Percentiles rank a stretch among this genome's conserved stretches.
These are phyloP conservation scores for Heterobasidion annosum DNA, from an alignment of 1,284 basidiomycete genomes.

Conservation along the genomic window DNA sequence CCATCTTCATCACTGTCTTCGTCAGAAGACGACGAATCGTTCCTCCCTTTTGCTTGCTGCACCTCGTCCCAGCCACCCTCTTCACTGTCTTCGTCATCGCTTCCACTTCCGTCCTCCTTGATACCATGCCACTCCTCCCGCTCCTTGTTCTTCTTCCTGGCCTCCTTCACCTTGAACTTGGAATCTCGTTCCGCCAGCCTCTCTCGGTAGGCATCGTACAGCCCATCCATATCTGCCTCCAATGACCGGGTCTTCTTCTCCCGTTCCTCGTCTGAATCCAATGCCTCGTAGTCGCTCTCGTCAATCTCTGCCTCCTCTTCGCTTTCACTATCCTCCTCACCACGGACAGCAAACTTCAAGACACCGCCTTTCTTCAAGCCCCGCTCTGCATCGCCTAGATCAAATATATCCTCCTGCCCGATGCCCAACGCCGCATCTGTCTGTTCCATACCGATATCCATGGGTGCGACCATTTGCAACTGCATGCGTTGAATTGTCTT, in stretches of 20 bases:
- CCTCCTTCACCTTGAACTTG: slow-evolving; percentile 85
- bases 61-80: slow-evolving; percentile 76
- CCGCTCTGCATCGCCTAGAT: slow-evolving; percentile 61
- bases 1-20: slow-evolving; percentile 41
- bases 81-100: slow-evolving; percentile 23
- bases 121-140: slow-evolving; percentile 79
- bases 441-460: slow-evolving; percentile 92
- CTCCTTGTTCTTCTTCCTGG: slow-evolving; percentile 66
- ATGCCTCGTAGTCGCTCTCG: slow-evolving; percentile 34
- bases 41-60: slow-evolving; percentile 50
- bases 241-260: slow-evolving; percentile 58
- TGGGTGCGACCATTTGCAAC: slow-evolving; percentile 92
- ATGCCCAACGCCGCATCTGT: slow-evolving; percentile 59
- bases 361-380: slow-evolving; percentile 35
- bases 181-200: slow-evolving; percentile 80
- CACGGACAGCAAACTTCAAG: slow-evolving; percentile 30
- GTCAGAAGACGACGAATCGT: slow-evolving; percentile 49
- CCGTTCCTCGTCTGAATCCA: slow-evolving; percentile 66
- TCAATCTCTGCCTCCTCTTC: slow-evolving; percentile 34
- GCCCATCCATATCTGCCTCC: slow-evolving; percentile 80
- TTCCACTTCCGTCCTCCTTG: slow-evolving; percentile 32
- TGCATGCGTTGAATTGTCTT: slow-evolving; percentile 93
- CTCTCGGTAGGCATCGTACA: slow-evolving; percentile 87
- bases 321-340: slow-evolving; percentile 28
- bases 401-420: slow-evolving; percentile 82